Conservation (phyloP, 352 stramenopile species). For the Proteromonas lacertae region DNA sequence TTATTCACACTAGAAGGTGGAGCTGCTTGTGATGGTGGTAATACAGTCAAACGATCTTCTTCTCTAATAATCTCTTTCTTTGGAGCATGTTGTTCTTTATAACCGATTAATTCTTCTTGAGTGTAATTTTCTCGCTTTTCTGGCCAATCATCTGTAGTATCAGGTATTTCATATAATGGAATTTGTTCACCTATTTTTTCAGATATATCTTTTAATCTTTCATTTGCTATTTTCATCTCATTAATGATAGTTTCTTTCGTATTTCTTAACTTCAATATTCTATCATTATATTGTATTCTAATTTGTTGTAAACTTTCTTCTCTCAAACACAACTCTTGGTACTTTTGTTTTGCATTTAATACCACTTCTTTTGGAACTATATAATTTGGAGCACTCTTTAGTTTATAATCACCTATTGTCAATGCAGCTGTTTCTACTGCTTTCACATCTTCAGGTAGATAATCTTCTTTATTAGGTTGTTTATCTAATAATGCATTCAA, state of each 20-base stretch:
- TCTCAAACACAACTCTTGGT: slow-evolving; percentile 29
- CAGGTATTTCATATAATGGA: slow-evolving; percentile 5
- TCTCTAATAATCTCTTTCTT: background rate
- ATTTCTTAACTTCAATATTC: slow-evolving; percentile 40
- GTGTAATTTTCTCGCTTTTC: slow-evolving; percentile 53
- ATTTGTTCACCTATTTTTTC: slow-evolving; percentile 9
- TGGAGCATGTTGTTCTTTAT: slow-evolving; percentile 20
- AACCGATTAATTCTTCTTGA: slow-evolving; percentile 27
- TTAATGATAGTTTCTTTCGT: slow-evolving; percentile 39
- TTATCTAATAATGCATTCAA: slow-evolving; percentile 10
- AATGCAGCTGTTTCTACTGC: slow-evolving; percentile 38
- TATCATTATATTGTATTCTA: slow-evolving; percentile 41
- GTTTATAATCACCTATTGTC: slow-evolving; percentile 57
- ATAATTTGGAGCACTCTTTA: slow-evolving; percentile 42
- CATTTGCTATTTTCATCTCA: slow-evolving; percentile 20
- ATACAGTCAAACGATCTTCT: background rate
- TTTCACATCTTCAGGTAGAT: slow-evolving; percentile 45
- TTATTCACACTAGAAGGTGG: too few species aligned
- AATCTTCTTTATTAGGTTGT: slow-evolving; percentile 42
- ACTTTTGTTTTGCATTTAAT: slow-evolving; percentile 38
- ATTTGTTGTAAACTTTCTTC: slow-evolving; percentile 35
- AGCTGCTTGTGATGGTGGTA: too few species aligned
- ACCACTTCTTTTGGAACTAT: slow-evolving; percentile 38
- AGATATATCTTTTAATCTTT: slow-evolving; percentile 17
- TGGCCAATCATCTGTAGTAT: slow-evolving; percentile 18